These are phyloP conservation scores for Hondaea fermentalgiana DNA, from an alignment of 108 stramenopile species.

Conservation along the genomic window DNA sequence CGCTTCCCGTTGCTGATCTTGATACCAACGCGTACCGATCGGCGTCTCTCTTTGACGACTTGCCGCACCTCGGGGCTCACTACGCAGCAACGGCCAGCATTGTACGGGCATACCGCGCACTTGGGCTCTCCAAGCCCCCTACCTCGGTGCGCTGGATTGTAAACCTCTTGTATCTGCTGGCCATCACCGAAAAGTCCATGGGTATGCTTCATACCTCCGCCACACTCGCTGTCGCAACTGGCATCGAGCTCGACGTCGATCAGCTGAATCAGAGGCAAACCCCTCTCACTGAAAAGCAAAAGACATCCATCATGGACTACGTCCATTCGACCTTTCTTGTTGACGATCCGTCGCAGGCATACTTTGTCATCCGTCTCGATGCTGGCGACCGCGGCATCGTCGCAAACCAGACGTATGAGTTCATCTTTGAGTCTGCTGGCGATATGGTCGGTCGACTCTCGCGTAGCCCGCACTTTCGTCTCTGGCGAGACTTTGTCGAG, in stretches of 20 bases:
- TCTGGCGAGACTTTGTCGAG: background rate
- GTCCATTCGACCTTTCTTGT: background rate
- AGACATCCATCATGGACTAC: background rate
- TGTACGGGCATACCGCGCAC: background rate
- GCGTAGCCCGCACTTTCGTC: background rate
- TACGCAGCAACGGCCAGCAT: background rate
- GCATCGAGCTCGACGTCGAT: background rate
- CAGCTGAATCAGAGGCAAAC: background rate
- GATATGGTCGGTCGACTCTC: background rate
- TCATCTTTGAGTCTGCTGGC: background rate
- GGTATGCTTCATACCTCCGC: background rate
- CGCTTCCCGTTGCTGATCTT: background rate
- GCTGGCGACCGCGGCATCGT: background rate
- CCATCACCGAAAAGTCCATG: slow-evolving; percentile 14
- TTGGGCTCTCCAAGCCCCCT: background rate
- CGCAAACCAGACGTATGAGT: background rate
- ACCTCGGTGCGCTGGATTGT: background rate
- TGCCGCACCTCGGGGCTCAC: background rate
- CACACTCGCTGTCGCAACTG: background rate
- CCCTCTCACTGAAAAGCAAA: background rate
- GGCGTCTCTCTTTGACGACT: background rate
- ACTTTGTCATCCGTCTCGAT: background rate
- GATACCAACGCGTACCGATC: slow-evolving; percentile 7
- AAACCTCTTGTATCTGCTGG: background rate
- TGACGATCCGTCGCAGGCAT: background rate